These are phyloP conservation scores for Trifolium subterraneum DNA, from an alignment of 306 rosid genomes.

Conservation along the genomic window DNA sequence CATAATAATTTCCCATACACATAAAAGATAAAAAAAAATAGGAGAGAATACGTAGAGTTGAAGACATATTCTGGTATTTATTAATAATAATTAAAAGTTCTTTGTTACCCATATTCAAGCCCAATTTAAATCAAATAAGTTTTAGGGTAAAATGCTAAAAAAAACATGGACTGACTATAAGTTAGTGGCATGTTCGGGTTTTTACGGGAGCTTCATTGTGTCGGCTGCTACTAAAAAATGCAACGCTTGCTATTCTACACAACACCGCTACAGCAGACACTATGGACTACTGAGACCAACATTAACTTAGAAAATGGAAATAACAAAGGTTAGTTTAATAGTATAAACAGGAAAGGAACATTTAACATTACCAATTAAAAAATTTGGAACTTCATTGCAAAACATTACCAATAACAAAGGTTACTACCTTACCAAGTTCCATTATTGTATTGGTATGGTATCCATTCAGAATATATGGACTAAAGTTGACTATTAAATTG, in stretches of 20 bases:
- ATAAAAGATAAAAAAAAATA: neutral
- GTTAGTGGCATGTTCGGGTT: neutral
- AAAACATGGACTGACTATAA: neutral
- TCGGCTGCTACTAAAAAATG: neutral
- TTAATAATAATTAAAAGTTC: neutral
- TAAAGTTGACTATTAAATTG: conserved; percentile 21
- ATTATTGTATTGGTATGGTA: conserved; percentile 12
- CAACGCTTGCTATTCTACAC: neutral
- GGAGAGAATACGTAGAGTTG: neutral
- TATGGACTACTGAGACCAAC: neutral
- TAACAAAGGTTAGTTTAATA: neutral
- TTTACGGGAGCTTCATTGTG: neutral
- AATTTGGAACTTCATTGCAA: neutral
- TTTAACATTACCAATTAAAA: conserved; percentile 23
- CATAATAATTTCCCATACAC: neutral
- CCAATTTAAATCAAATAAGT: neutral
- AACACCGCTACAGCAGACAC: too few species aligned
- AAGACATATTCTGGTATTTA: neutral
- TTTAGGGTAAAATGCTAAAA: neutral
- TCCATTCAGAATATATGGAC: neutral
- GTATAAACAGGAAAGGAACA: conserved; percentile 25
- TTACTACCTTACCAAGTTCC: conserved; percentile 16
- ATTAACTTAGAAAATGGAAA: conserved; percentile 18
- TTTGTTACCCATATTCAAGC: neutral
- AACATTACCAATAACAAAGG: neutral